Evolutionary conservation across 75 land plant genomes (phyloP).

Genomic region (Picea sitchensis): DNA sequence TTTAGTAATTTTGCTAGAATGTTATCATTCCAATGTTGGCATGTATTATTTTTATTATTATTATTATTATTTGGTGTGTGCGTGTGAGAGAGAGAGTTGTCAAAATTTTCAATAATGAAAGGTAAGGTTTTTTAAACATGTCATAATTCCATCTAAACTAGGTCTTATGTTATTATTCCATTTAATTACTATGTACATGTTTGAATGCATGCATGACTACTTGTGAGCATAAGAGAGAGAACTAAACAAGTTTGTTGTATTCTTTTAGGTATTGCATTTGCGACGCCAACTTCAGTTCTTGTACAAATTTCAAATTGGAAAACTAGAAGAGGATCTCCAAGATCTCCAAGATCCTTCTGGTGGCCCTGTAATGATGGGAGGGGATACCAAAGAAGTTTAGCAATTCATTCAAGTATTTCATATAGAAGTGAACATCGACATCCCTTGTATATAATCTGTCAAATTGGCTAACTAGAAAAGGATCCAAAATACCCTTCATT

Average conservation of each 20-base stretch:
- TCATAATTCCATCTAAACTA: background rate
- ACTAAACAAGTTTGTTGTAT: background rate
- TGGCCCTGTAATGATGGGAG: too few relatives aligned
- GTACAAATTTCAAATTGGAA: conserved; percentile 5
- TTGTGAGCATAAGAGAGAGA: background rate
- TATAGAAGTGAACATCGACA: too few relatives aligned
- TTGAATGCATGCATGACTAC: background rate
- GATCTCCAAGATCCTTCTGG: background rate
- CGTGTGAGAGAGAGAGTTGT: background rate
- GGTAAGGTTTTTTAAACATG: background rate
- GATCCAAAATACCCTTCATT: too few relatives aligned
- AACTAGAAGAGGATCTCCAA: background rate
- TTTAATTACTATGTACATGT: background rate
- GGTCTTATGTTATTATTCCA: background rate
- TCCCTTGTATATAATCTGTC: too few relatives aligned
- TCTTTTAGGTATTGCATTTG: conserved; percentile 8
- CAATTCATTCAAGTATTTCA: too few relatives aligned
- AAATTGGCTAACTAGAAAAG: too few relatives aligned
- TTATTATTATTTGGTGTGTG: too few relatives aligned
- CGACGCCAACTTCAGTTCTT: conserved; percentile 3
- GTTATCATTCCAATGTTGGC: too few relatives aligned
- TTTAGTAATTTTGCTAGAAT: too few relatives aligned
- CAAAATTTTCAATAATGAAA: background rate
- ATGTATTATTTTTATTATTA: too few relatives aligned
- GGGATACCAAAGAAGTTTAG: too few relatives aligned